phyloP scores from a whole-genome alignment of 129 eudicot genomes.

The Flaveria ramosissima region DNA sequence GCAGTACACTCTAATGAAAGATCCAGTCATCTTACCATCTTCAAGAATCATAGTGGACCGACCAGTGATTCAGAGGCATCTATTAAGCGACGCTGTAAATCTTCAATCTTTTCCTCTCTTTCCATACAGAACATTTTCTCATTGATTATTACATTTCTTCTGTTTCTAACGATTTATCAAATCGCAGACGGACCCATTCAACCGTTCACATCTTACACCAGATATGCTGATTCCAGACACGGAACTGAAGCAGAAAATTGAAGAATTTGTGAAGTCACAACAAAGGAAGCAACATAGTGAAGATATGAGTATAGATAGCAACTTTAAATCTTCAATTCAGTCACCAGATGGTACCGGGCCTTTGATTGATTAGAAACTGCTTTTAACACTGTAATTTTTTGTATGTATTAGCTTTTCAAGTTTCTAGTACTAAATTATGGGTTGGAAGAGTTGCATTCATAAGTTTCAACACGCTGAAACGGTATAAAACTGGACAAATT shows the following conservation, averaged over 20 bases:
- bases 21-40: constrained; percentile 94
- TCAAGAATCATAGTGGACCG: constrained; percentile 85
- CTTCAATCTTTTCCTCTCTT: background rate
- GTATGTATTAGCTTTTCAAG: constrained; percentile 28
- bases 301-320: constrained; percentile 45
- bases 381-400: constrained; percentile 29
- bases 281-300: constrained; percentile 48
- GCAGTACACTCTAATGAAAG: constrained; percentile 96
- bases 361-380: constrained; percentile 52
- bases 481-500: background rate
- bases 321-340: constrained; percentile 57
- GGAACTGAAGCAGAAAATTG: constrained; percentile 80
- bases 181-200: constrained; percentile 95
- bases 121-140: background rate
- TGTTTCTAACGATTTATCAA: background rate
- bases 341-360: constrained; percentile 49
- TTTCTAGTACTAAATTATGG: background rate
- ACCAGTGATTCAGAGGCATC: constrained; percentile 94
- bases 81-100: constrained; percentile 71
- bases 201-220: constrained; percentile 89
- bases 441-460: background rate
- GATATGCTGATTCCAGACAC: constrained; percentile 91
- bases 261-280: constrained; percentile 70
- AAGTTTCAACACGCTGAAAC: background rate
- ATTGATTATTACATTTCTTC: background rate